A percentile compares a stretch with the other conserved stretches of the same genome.
Evolutionary conservation across 441 rosid genomes (phyloP).

Genomic region (Gossypium schwendimanii): DNA sequence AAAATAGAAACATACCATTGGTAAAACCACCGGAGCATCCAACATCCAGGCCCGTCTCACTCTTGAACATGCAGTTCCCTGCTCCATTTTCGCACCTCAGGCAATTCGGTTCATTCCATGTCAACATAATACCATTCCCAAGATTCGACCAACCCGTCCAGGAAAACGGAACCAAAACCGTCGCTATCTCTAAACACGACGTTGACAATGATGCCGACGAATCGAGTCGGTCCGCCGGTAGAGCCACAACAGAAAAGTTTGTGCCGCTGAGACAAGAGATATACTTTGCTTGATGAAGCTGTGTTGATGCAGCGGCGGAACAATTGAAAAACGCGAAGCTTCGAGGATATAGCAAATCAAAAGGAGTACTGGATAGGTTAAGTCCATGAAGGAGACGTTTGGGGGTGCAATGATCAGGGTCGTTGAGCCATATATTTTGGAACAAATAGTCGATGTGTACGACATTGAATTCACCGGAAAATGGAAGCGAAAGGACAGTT

Average conservation of each 20-base stretch:
- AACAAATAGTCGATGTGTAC: constrained; percentile 21
- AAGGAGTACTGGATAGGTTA: constrained; percentile 21
- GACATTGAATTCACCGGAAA: constrained; percentile 28
- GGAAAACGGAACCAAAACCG: constrained; percentile 17
- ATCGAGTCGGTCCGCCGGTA: not conserved
- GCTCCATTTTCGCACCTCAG: constrained; percentile 18
- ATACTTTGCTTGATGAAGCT: not conserved
- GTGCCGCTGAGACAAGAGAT: constrained; percentile 26
- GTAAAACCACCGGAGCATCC: constrained; percentile 12
- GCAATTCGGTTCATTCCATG: constrained; percentile 33
- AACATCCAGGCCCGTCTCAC: not conserved
- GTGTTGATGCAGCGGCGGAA: not conserved
- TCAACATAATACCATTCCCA: constrained; percentile 6
- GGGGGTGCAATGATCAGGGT: constrained; percentile 31
- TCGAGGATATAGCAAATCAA: not conserved
- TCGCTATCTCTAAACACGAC: constrained; percentile 13
- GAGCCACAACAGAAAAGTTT: constrained; percentile 21
- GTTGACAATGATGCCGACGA: not conserved
- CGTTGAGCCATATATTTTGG: constrained; percentile 28
- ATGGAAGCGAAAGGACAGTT: constrained; percentile 28
- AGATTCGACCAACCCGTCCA: constrained; percentile 13
- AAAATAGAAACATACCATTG: constrained; percentile 17
- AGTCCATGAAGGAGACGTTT: constrained; percentile 22
- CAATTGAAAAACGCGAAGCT: constrained; percentile 32
- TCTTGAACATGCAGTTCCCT: constrained; percentile 24